Percentiles rank a stretch among this genome's conserved stretches.
phyloP scores from a whole-genome alignment of 306 rosid species.

The Trifolium pratense region DNA sequence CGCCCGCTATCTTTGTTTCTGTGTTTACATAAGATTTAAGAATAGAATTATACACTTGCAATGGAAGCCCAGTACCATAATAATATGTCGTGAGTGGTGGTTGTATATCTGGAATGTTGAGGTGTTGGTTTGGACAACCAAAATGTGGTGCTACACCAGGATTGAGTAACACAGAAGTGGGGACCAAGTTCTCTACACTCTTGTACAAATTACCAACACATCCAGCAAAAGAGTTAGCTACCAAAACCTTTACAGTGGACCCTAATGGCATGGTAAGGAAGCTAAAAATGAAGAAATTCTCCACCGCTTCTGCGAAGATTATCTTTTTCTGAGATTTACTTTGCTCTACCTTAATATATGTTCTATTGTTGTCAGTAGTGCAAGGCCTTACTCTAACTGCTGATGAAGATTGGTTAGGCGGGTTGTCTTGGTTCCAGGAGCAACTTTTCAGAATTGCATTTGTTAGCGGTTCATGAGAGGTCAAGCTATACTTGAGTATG shows the following conservation, averaged over 20 bases:
- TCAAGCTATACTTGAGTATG: slow-evolving; percentile 31
- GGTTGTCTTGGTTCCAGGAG: slow-evolving; percentile 17
- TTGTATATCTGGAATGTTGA: not conserved
- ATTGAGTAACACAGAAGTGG: slow-evolving; percentile 36
- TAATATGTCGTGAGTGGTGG: no score
- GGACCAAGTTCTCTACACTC: slow-evolving; percentile 31
- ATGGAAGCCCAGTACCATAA: no score
- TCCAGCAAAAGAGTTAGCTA: not conserved
- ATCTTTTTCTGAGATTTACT: slow-evolving; percentile 36
- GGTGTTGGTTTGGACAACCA: slow-evolving; percentile 11
- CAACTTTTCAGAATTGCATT: slow-evolving; percentile 15
- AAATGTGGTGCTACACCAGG: not conserved
- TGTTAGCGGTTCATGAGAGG: slow-evolving; percentile 39
- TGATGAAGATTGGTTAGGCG: slow-evolving; percentile 8
- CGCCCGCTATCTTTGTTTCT: not conserved
- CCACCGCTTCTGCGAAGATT: slow-evolving; percentile 30
- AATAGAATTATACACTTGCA: no score
- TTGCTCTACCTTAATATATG: slow-evolving; percentile 33
- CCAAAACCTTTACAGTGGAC: slow-evolving; percentile 30
- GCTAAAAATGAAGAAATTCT: slow-evolving; percentile 26
- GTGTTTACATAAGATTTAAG: no score
- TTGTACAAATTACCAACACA: slow-evolving; percentile 36
- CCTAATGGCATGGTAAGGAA: slow-evolving; percentile 40
- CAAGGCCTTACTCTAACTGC: slow-evolving; percentile 24
- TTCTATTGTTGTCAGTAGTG: slow-evolving; percentile 9